These are phyloP conservation scores for Brassica carinata DNA, from an alignment of 345 rosid genomes.

Conservation along the genomic window DNA sequence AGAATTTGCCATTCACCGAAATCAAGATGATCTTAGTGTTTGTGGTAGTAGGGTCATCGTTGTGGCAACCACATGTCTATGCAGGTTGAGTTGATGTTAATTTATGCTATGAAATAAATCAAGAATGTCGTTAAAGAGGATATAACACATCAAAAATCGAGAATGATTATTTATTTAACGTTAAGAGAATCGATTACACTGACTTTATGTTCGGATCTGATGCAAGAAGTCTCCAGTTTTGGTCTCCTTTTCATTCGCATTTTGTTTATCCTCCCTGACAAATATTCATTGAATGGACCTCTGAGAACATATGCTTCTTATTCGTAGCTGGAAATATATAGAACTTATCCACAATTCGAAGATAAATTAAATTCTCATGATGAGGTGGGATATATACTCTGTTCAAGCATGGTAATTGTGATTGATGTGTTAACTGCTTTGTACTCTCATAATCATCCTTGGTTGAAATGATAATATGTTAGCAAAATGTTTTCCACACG, in stretches of 20 bases:
- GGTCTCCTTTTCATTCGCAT: slow-evolving; percentile 36
- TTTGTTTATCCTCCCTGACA: slow-evolving; percentile 45
- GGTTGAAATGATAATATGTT: background rate
- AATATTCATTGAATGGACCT: slow-evolving; percentile 49
- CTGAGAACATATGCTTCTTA: slow-evolving; percentile 32
- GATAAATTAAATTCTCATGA: background rate
- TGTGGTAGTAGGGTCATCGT: slow-evolving; percentile 46
- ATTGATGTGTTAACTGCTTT: background rate
- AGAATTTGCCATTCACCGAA: slow-evolving; percentile 61
- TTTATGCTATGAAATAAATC: slow-evolving; percentile 4
- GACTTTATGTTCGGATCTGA: slow-evolving; percentile 54
- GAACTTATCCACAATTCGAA: slow-evolving; percentile 4
- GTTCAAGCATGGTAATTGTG: background rate
- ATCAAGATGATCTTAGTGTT: slow-evolving; percentile 53
- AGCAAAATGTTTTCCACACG: background rate
- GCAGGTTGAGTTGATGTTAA: slow-evolving; percentile 61
- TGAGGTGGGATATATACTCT: too few relatives aligned
- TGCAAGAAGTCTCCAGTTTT: slow-evolving; percentile 68
- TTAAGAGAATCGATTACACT: too few relatives aligned
- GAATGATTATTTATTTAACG: too few relatives aligned
- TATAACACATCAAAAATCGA: slow-evolving; percentile 27
- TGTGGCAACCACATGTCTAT: slow-evolving; percentile 44
- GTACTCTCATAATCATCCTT: background rate
- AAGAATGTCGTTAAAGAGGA: slow-evolving; percentile 20
- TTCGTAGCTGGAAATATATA: background rate